Percentiles rank a stretch among this genome's conserved stretches.
These are phyloP conservation scores for Mycena filopes DNA, from an alignment of 768 basidiomycete genomes.

Conservation along the genomic window DNA sequence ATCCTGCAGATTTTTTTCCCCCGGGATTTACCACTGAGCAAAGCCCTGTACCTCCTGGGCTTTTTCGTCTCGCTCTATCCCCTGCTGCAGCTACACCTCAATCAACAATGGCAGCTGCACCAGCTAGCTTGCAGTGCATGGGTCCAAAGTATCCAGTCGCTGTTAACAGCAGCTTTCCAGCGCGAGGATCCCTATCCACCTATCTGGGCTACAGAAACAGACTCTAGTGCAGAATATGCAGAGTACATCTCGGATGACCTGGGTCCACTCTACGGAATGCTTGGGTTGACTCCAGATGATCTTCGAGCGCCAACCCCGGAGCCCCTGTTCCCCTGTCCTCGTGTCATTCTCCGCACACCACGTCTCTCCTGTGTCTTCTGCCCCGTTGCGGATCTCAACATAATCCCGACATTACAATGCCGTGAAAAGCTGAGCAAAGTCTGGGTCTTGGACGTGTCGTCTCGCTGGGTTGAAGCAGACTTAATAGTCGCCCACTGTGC, in stretches of 20 bases:
- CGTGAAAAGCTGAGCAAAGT: constrained; percentile 10
- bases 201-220: constrained; percentile 1
- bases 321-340: background rate
- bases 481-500: constrained; percentile 25
- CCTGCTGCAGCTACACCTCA: constrained; percentile 7
- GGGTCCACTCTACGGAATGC: constrained; percentile 4
- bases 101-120: constrained; percentile 5
- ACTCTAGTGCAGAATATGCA: background rate
- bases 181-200: background rate
- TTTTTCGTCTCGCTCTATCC: constrained; percentile 13
- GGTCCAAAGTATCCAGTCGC: constrained; percentile 5
- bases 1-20: constrained; percentile 10
- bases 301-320: background rate
- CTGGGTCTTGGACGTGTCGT: constrained; percentile 6
- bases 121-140: constrained; percentile 6
- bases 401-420: constrained; percentile 15
- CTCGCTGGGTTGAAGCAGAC: constrained; percentile 19
- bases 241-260: constrained; percentile 2
- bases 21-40: background rate
- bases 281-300: constrained; percentile 11
- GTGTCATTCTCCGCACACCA: constrained; percentile 8
- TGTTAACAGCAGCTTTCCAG: background rate
- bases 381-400: constrained; percentile 14
- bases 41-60: constrained; percentile 11
- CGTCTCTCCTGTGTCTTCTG: constrained; percentile 22